Evolutionary conservation across 176 grass and related monocot species (phyloP).

Genomic region (Juncus effusus): DNA sequence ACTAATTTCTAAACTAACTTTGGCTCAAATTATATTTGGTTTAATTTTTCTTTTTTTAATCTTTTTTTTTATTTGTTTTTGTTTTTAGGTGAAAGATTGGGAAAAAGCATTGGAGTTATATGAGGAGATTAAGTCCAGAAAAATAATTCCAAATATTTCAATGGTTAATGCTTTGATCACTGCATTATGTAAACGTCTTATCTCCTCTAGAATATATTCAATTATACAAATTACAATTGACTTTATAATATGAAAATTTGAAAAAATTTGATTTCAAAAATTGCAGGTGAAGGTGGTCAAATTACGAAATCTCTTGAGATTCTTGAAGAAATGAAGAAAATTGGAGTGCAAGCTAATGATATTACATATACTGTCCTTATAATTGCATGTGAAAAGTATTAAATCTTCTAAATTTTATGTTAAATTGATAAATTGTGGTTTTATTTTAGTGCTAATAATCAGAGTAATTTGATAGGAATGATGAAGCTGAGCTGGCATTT

Average conservation of each 20-base stretch:
- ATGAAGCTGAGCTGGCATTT: conserved; percentile 77
- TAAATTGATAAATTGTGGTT: conserved; percentile 24
- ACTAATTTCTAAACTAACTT: conserved; percentile 22
- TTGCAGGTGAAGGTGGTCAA: conserved; percentile 82
- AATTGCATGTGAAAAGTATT: conserved; percentile 92
- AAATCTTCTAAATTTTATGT: conserved; percentile 11
- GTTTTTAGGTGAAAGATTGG: conserved; percentile 82
- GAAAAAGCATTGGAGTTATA: conserved; percentile 76
- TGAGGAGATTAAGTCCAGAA: conserved; percentile 73
- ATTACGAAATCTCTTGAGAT: conserved; percentile 60
- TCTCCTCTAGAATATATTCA: neutral
- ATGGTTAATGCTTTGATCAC: conserved; percentile 95
- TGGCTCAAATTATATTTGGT: neutral
- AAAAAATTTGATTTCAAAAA: conserved; percentile 26
- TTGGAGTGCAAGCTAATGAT: conserved; percentile 66
- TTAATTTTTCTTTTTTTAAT: neutral
- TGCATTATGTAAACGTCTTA: conserved; percentile 58
- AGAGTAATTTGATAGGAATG: conserved; percentile 49
- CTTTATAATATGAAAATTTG: conserved; percentile 9
- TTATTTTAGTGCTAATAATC: conserved; percentile 27
- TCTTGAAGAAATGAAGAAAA: conserved; percentile 64
- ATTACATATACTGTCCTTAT: conserved; percentile 93
- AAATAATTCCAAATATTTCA: conserved; percentile 70
- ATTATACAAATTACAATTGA: conserved; percentile 4
- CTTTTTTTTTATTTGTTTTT: neutral